A percentile compares a stretch with the other conserved stretches of the same genome.
Evolutionary conservation across 2,329 filamentous ascomycete species (phyloP).

Genomic region (Fusarium buxicola): DNA sequence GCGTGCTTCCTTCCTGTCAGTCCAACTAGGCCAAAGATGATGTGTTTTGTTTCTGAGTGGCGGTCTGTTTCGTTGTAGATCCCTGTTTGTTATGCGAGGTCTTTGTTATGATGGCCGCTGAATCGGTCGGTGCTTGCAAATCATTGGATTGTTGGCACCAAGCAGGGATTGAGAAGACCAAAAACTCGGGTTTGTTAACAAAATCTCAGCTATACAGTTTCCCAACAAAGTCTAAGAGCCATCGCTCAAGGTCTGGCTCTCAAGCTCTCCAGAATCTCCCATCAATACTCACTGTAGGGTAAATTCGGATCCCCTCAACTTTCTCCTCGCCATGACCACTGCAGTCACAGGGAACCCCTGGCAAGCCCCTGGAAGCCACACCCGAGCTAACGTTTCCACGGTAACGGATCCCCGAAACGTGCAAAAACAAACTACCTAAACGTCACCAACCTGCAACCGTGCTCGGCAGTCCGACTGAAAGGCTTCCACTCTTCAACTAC

Average conservation of each 20-base stretch:
- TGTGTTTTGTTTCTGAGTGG: background rate
- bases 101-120: background rate
- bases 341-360: slow-evolving; percentile 27
- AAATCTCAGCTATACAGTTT: background rate
- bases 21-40: background rate
- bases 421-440: slow-evolving; percentile 44
- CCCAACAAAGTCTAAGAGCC: background rate
- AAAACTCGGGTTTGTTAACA: background rate
- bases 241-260: background rate
- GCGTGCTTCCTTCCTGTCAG: background rate
- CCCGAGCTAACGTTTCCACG: slow-evolving; percentile 32
- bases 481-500: slow-evolving; percentile 23
- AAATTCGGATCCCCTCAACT: slow-evolving; percentile 13
- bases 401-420: slow-evolving; percentile 33
- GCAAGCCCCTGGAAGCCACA: slow-evolving; percentile 29
- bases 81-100: slow-evolving; percentile 4
- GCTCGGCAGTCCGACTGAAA: slow-evolving; percentile 27
- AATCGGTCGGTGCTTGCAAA: background rate
- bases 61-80: background rate
- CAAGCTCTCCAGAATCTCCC: background rate
- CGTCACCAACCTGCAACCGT: slow-evolving; percentile 40
- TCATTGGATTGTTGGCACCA: too few relatives aligned
- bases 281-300: slow-evolving; percentile 14
- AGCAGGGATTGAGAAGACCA: background rate
- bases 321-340: background rate